Evolutionary conservation across 2,329 filamentous ascomycete genomes (phyloP), one percentile per base, ranked within the genome.

Genomic region (Neodidymelliopsis sp.): DNA sequence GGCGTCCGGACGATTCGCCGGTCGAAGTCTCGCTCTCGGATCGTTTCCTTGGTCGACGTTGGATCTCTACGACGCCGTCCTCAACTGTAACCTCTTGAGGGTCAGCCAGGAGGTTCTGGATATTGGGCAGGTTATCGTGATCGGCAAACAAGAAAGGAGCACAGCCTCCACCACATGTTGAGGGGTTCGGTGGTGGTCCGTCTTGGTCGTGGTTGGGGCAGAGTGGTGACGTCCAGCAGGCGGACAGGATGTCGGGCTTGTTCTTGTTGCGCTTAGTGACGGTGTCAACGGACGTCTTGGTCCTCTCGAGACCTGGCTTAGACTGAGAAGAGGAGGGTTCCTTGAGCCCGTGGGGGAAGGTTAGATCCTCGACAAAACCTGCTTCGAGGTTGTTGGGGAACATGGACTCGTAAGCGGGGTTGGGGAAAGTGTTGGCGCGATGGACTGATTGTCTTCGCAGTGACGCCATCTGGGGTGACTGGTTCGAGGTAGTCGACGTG

Each of bases 191-290:
- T 15, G 70, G 70, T 8, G 68, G 60, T 4, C 67, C 71, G 24
- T 72, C 67, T 33, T 71, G 65, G 20, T 65, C 66, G 51, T 74
- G 67, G 22, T 74, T 74, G 11, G 73, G 73, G 45, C 73, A 75
- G 4, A 75, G 54, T 10, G 73, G 73, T 25, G 72, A 74, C 6
- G 71, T 74, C 73, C 73, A 75, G 53, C 73, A 75, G 12, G 72
- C 71, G 19, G 73, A 72, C 6, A 74, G 50, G 19, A 70, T 66
- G 41, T 75, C 73, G 22, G 69, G 62, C 46, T 69, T 68, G 38
- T 56, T 65, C 55, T 67, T 72, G 41, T 52, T 70, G n/a, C 71
- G 64, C 57, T 74, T 74, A 6, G 60, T 66, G 4, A 60, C 63
- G 3, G 63, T 53, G 33, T 52, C 45, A 29, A 40, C 23, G 24